phyloP scores from a whole-genome alignment of 169 alveolate species.

The Babesia ovata region DNA sequence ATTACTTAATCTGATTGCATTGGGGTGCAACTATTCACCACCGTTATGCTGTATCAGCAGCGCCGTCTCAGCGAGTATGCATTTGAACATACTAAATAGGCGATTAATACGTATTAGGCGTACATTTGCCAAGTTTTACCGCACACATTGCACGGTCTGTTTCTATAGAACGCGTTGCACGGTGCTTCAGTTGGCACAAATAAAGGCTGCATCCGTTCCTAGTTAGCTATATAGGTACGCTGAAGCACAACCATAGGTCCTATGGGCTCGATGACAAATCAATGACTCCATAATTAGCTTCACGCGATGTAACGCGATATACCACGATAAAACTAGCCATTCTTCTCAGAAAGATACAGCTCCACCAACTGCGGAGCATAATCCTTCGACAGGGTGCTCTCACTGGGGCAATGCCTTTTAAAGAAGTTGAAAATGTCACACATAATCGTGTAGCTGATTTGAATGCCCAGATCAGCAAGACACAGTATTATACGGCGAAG shows the following conservation, averaged over 20 bases:
- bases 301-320: too few species aligned
- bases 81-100: too few species aligned
- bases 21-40: too few species aligned
- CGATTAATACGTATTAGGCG: too few species aligned
- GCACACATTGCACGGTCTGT: too few species aligned
- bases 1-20: too few species aligned
- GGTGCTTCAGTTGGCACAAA: too few species aligned
- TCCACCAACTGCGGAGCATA: constrained; percentile 51
- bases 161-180: too few species aligned
- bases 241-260: background rate
- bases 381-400: constrained; percentile 59
- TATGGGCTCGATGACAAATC: background rate
- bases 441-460: constrained; percentile 55
- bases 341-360: constrained; percentile 47
- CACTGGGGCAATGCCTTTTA: constrained; percentile 19
- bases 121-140: too few species aligned
- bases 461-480: constrained; percentile 56
- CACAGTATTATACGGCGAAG: constrained; percentile 61
- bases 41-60: too few species aligned
- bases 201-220: too few species aligned
- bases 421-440: constrained; percentile 54
- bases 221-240: constrained; percentile 68
- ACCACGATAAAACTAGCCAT: background rate
- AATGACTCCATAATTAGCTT: too few species aligned
- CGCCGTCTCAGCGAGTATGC: background rate